A percentile compares a stretch with the other conserved stretches of the same genome.
phyloP scores from a whole-genome alignment of 768 basidiomycete genomes.

The Boletus insuetus region DNA sequence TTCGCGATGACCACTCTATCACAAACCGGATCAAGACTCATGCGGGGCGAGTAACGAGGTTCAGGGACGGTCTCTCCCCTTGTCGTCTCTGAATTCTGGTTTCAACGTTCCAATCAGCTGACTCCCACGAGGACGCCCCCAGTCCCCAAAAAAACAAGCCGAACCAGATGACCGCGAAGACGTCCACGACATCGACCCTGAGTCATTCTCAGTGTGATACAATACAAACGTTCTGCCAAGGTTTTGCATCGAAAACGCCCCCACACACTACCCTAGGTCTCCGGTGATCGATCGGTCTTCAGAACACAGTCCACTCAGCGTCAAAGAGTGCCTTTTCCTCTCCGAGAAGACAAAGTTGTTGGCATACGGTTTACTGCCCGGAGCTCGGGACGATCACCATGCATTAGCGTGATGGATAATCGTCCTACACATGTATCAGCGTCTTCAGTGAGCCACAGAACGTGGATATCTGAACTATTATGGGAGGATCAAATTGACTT shows the following conservation, averaged over 20 bases:
- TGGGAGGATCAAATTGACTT: too few species aligned
- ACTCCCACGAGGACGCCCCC: slow-evolving; percentile 10
- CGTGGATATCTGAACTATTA: neutral
- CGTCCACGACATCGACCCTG: slow-evolving; percentile 5
- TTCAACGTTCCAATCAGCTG: slow-evolving; percentile 2
- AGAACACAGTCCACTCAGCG: neutral
- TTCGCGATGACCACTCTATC: neutral
- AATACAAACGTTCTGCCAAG: too few species aligned
- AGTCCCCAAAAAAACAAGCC: neutral
- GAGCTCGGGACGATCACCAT: slow-evolving; percentile 7
- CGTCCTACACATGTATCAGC: neutral
- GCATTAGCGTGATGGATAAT: too few species aligned
- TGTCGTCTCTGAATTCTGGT: neutral
- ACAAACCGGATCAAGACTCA: slow-evolving; percentile 10
- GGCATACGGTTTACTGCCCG: slow-evolving; percentile 1
- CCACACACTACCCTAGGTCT: neutral
- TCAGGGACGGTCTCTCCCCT: slow-evolving; percentile 4
- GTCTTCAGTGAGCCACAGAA: neutral
- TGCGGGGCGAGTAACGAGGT: neutral
- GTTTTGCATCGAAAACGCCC: neutral
- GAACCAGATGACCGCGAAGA: neutral
- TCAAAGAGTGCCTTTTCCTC: slow-evolving; percentile 2
- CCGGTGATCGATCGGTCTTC: slow-evolving; percentile 2
- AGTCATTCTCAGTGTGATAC: neutral
- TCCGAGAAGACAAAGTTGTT: neutral